Percentiles rank a stretch among this genome's conserved stretches.
Evolutionary conservation across 2,329 filamentous ascomycete genomes (phyloP).

Genomic region (Arthrobotrys sinensis): DNA sequence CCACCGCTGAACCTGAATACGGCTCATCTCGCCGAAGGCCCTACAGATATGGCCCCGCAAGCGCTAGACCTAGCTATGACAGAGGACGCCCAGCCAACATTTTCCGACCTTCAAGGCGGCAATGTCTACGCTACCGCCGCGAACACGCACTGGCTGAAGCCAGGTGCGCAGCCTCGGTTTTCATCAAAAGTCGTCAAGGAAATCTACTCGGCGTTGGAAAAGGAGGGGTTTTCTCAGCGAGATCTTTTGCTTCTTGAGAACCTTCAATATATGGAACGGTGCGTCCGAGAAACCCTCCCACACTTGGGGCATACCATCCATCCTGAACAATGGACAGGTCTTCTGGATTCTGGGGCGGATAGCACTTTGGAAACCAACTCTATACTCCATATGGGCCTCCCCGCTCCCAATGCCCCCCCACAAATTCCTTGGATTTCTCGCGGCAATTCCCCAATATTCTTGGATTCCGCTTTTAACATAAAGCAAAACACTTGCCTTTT

Average conservation of each 20-base stretch:
- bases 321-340: constrained; percentile 1
- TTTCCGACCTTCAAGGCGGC: constrained; percentile 80
- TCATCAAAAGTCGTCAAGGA: constrained; percentile 85
- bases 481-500: constrained; percentile 26
- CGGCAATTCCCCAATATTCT: constrained; percentile 1
- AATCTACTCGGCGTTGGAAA: constrained; percentile 90
- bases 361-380: constrained; percentile 3
- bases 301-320: neutral
- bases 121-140: constrained; percentile 83
- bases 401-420: constrained; percentile 1
- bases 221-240: constrained; percentile 82
- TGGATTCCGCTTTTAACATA: constrained; percentile 16
- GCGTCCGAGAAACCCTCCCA: constrained; percentile 62
- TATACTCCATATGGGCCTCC: constrained; percentile 1
- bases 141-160: constrained; percentile 85
- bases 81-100: constrained; percentile 74
- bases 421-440: neutral
- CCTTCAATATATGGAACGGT: constrained; percentile 89
- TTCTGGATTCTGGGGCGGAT: constrained; percentile 3
- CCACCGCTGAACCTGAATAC: neutral
- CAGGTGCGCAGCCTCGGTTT: constrained; percentile 74
- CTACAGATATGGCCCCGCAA: constrained; percentile 22
- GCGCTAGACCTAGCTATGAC: constrained; percentile 61
- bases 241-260: constrained; percentile 88
- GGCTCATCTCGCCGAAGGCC: neutral